These are phyloP conservation scores for Aspergillus pseudoterreus DNA, from an alignment of 2,329 filamentous ascomycete genomes.

Conservation along the genomic window DNA sequence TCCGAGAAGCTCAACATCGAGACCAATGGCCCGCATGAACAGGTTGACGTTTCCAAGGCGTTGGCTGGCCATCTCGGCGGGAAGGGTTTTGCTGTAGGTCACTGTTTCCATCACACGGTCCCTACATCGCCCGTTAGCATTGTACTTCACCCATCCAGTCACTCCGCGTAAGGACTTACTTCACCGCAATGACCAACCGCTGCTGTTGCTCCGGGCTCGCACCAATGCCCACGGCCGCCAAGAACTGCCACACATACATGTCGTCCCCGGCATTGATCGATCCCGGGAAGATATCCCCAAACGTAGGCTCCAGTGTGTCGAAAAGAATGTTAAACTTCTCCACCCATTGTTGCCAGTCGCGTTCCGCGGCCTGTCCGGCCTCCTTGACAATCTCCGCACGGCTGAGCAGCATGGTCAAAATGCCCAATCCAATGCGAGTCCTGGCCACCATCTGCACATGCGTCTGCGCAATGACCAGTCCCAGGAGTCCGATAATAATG, in stretches of 20 bases:
- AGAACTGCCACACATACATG: slow-evolving; percentile 96
- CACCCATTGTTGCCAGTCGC: slow-evolving; percentile 79
- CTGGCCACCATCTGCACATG: slow-evolving; percentile 81
- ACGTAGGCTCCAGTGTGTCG: slow-evolving; percentile 75
- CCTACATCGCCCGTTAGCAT: slow-evolving; percentile 30
- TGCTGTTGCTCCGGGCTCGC: slow-evolving; percentile 94
- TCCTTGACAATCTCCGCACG: slow-evolving; percentile 92
- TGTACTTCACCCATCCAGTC: not conserved
- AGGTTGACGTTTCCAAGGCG: slow-evolving; percentile 90
- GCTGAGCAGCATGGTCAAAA: slow-evolving; percentile 91
- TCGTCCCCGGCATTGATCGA: slow-evolving; percentile 89
- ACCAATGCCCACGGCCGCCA: slow-evolving; percentile 90
- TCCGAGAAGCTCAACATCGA: slow-evolving; percentile 80
- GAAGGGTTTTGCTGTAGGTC: slow-evolving; percentile 79
- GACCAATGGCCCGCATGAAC: slow-evolving; percentile 97
- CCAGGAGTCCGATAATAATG: slow-evolving; percentile 85
- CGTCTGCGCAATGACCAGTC: slow-evolving; percentile 74
- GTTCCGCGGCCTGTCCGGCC: slow-evolving; percentile 64
- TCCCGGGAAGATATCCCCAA: slow-evolving; percentile 84
- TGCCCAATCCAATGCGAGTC: slow-evolving; percentile 81
- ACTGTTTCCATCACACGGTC: slow-evolving; percentile 97
- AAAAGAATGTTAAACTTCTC: slow-evolving; percentile 82
- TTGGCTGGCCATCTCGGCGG: slow-evolving; percentile 76
- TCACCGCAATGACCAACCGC: slow-evolving; percentile 87
- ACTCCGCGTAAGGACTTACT: slow-evolving; percentile 46